These are phyloP conservation scores for Asterella californica DNA, from an alignment of 225 moss, liverwort and hornwort genomes.

Conservation along the genomic window DNA sequence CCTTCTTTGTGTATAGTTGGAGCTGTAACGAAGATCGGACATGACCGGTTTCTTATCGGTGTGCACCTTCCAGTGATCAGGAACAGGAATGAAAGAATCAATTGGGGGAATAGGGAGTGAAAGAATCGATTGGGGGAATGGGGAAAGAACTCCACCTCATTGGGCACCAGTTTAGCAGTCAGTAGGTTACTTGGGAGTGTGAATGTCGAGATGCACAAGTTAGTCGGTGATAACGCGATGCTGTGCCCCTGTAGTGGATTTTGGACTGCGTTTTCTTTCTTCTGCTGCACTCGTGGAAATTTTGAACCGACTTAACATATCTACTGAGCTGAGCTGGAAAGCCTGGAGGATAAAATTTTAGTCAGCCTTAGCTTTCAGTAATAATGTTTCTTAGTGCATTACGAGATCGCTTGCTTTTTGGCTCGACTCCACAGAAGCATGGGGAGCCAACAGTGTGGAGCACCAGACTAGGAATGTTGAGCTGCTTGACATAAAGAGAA, in stretches of 20 bases:
- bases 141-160: neutral
- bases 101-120: neutral
- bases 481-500: slow-evolving; percentile 21
- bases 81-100: too few relatives aligned
- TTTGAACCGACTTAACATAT: neutral
- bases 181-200: neutral
- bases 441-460: neutral
- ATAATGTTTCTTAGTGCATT: neutral
- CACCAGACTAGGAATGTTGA: slow-evolving; percentile 1
- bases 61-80: neutral
- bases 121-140: too few relatives aligned
- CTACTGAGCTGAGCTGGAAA: neutral
- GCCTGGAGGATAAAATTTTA: neutral
- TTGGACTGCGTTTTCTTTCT: neutral
- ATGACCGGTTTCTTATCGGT: too few relatives aligned
- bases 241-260: neutral
- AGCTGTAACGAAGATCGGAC: too few relatives aligned
- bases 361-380: neutral
- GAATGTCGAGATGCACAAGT: neutral
- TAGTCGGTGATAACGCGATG: neutral
- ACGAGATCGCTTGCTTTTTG: neutral
- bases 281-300: neutral
- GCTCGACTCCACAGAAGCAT: neutral
- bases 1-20: too few relatives aligned
- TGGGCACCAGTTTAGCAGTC: neutral